Evolutionary conservation across 352 stramenopile species (phyloP).

Genomic region (Phytopythium aichiense): DNA sequence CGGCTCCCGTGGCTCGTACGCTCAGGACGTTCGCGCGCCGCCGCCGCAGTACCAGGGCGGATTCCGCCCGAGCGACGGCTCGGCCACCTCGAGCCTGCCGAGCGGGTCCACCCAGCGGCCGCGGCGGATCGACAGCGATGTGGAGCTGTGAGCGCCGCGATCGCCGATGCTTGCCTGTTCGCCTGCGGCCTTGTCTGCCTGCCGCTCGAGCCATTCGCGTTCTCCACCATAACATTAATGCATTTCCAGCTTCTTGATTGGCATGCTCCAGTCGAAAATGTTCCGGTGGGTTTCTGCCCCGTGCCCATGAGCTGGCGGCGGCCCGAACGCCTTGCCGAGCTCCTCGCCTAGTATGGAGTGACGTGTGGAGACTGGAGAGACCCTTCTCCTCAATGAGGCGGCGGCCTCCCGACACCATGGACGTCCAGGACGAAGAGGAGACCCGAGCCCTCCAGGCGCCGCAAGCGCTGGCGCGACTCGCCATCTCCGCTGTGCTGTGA

Average conservation of each 20-base stretch:
- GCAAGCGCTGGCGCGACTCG: too few relatives aligned
- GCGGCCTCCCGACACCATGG: too few relatives aligned
- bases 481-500: too few relatives aligned
- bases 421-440: too few relatives aligned
- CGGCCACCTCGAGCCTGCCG: constrained; percentile 5
- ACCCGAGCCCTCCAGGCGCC: too few relatives aligned
- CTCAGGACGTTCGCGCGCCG: constrained; percentile 12
- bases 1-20: constrained; percentile 32
- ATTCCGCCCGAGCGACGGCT: constrained; percentile 25
- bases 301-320: too few relatives aligned
- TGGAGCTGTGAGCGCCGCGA: constrained; percentile 41
- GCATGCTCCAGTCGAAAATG: too few relatives aligned
- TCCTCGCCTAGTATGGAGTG: too few relatives aligned
- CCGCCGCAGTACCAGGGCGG: constrained; percentile 13
- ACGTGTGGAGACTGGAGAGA: too few relatives aligned
- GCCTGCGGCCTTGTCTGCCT: neutral
- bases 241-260: neutral
- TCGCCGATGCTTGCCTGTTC: neutral
- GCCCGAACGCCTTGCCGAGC: too few relatives aligned
- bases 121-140: constrained; percentile 53
- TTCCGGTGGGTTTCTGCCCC: too few relatives aligned
- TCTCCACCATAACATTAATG: neutral
- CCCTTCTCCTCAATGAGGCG: too few relatives aligned
- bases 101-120: constrained; percentile 9
- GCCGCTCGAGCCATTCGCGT: neutral